Evolutionary conservation across 352 stramenopile species (phyloP).

Genomic region (Globisporangium camurandrum): DNA sequence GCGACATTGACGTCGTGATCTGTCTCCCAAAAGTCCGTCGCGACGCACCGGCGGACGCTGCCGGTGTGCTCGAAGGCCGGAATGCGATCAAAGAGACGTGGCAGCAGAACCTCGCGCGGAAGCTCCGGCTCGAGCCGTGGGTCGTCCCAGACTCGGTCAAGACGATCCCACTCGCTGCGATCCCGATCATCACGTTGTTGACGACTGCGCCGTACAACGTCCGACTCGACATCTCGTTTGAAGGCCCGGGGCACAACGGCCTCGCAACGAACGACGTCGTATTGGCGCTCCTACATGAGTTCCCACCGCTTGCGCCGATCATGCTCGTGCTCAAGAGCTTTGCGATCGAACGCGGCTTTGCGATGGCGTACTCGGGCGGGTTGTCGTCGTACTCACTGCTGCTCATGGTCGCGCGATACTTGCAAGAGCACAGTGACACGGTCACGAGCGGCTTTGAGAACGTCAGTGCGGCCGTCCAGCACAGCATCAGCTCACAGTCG

Average conservation of each 20-base stretch:
- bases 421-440: conserved; percentile 79
- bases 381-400: conserved; percentile 95
- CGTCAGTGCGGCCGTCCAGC: conserved; percentile 44
- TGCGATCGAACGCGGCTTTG: conserved; percentile 88
- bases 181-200: conserved; percentile 96
- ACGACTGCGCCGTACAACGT: conserved; percentile 74
- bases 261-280: conserved; percentile 93
- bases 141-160: conserved; percentile 93
- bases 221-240: conserved; percentile 95
- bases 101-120: conserved; percentile 95
- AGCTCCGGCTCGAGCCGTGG: conserved; percentile 91
- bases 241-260: conserved; percentile 94
- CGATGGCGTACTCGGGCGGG: conserved; percentile 94
- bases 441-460: conserved; percentile 59
- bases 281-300: conserved; percentile 87
- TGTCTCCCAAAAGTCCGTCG: conserved; percentile 95
- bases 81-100: conserved; percentile 98
- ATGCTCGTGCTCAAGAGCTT: conserved; percentile 96
- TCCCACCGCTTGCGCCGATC: conserved; percentile 91
- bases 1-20: conserved; percentile 96
- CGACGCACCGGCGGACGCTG: conserved; percentile 91
- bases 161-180: conserved; percentile 93
- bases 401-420: conserved; percentile 93
- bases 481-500: conserved; percentile 54
- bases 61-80: conserved; percentile 93